Conservation (phyloP, 164 flowering plant genomes). For the Litsea cubeba region DNA sequence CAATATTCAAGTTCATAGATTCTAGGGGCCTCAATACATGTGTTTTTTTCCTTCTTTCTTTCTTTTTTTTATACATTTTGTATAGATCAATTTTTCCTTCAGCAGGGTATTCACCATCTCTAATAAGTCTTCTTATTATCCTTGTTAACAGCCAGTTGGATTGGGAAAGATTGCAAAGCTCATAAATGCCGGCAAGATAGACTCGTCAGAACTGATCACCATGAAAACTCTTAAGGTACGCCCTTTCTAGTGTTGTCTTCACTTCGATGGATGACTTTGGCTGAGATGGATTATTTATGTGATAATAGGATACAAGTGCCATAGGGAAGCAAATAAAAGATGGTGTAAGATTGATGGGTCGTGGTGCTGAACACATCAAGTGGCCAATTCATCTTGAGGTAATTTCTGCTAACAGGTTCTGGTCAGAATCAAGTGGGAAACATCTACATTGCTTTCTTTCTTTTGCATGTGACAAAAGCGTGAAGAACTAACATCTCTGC, state of each 20-base stretch:
- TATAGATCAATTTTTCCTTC: too few relatives aligned
- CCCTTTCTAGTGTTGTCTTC: not conserved
- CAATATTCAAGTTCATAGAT: too few relatives aligned
- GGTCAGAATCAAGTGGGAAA: not conserved
- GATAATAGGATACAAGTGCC: conserved; percentile 69
- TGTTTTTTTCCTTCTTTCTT: too few relatives aligned
- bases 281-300: not conserved
- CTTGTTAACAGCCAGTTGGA: conserved; percentile 68
- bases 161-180: conserved; percentile 93
- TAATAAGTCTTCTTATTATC: not conserved
- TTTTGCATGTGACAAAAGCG: not conserved
- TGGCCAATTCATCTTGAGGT: conserved; percentile 99
- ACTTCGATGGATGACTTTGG: not conserved
- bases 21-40: too few relatives aligned
- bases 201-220: conserved; percentile 89
- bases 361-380: conserved; percentile 79
- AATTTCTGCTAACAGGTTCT: conserved; percentile 11
- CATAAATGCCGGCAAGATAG: conserved; percentile 90
- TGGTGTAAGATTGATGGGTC: conserved; percentile 95
- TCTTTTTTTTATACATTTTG: too few relatives aligned
- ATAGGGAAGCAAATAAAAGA: conserved; percentile 89
- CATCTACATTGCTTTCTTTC: not conserved
- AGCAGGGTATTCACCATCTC: too few relatives aligned
- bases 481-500: not conserved
- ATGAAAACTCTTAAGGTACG: conserved; percentile 96